Base-by-base conservation (phyloP, 148 eudicot species). In the Nepenthes gracilis region DNA sequence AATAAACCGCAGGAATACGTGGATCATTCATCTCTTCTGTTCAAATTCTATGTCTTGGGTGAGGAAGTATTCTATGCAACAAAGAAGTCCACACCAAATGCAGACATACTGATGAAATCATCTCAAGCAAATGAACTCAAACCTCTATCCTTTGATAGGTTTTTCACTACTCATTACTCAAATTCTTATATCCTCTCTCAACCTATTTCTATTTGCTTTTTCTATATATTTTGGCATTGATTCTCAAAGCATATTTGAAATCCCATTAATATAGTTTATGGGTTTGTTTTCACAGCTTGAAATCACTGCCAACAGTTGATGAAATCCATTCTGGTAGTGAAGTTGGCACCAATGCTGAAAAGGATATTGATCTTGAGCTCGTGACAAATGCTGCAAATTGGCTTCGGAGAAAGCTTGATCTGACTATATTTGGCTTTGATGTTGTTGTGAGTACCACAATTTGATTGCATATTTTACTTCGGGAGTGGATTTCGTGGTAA, bases 391-490 rank as follows among this genome's bases (percentile, higher is more conserved):
- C 97, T 71, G 96, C 96, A 35, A 67, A 64, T 67, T 85, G 80
- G 85, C 84, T 91, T 47, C 72, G 85, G 64, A 77, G 60, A 75
- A 77, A 63, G 63, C 96, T 91, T 50, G 70, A 72, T 63, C 93
- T 91, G 58, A 91, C 97, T 55, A 83, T 91, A 57, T 85, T 91
- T 62, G 97, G 97, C 58, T 91, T 91, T 69, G 96, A 87, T 70
- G 93, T 87, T 65, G 98, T 92, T 62, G 98, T 92, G 65, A 85
- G 98, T 83, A 74, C 57, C 58, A n/a, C 45, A 49, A 5, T n/a
- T 49, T 10, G 3, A 10, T 49, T 49, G 10, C 15, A 10, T 45
- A 5, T 45, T 45, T 45, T 45, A 45, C 48, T 11, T 1, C 11
- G 48, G 8, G 6, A 6, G 6, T 5, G 11, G 11, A 11, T 45